These are phyloP conservation scores for Umbilicus rupestris DNA, from an alignment of 164 flowering plant genomes.

Conservation along the genomic window DNA sequence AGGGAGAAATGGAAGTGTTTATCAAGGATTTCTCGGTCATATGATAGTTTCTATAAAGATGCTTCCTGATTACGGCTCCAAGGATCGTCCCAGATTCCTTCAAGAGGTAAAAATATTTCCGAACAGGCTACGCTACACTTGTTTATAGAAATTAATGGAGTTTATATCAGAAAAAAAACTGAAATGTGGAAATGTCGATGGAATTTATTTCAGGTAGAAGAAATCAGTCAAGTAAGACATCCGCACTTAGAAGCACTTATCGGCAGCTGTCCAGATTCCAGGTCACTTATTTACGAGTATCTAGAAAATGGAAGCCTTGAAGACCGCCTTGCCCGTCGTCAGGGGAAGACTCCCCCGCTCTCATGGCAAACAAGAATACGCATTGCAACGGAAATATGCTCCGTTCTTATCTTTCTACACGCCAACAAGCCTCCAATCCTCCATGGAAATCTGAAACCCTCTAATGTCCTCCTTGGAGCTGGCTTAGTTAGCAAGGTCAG, in stretches of 20 bases:
- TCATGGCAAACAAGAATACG: slow-evolving; percentile 9
- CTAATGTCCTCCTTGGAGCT: slow-evolving; percentile 10
- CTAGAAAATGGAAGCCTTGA: slow-evolving; percentile 10
- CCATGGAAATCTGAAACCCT: slow-evolving; percentile 10
- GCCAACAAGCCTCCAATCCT: slow-evolving; percentile 7
- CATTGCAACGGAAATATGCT: slow-evolving; percentile 2
- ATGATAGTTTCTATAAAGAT: slow-evolving; percentile 47
- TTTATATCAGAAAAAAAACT: not conserved
- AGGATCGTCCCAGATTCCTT: slow-evolving; percentile 28
- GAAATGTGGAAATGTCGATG: not conserved
- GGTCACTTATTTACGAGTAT: slow-evolving; percentile 10
- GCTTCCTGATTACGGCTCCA: slow-evolving; percentile 42
- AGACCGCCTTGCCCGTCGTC: slow-evolving; percentile 7
- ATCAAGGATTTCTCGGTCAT: slow-evolving; percentile 38
- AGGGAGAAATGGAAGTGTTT: slow-evolving; percentile 44
- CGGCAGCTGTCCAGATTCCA: slow-evolving; percentile 5
- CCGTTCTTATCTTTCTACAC: not conserved
- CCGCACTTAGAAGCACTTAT: not conserved
- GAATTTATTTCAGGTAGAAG: not conserved
- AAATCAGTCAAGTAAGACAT: slow-evolving; percentile 1
- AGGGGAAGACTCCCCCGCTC: slow-evolving; percentile 7
- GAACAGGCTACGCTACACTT: too few species aligned
- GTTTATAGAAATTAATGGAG: not conserved
- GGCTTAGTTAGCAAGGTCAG: slow-evolving; percentile 8
- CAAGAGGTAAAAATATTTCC: slow-evolving; percentile 28